Base-by-base conservation (phyloP, 2,329 filamentous ascomycete genomes). In the Trichoderma oligosporum region DNA sequence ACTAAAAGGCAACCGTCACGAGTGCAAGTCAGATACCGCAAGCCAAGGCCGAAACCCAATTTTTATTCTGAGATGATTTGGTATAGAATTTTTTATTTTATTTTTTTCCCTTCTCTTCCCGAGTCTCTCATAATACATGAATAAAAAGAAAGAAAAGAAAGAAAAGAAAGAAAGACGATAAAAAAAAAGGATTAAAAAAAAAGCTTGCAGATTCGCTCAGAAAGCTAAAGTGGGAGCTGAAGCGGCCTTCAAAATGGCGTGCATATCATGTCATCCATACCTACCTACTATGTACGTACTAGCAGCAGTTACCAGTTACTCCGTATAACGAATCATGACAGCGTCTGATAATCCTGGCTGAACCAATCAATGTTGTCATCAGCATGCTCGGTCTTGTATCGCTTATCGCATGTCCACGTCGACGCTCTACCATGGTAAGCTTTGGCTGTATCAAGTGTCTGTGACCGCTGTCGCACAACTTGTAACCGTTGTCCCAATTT, bases 31-130 rank as follows among this genome's bases (percentile, higher is more conserved):
- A 9, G 38, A 33, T n/a, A n/a, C 36, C 53, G 42, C 53, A 35
- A 33, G 33, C 53, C 33, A 42, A 20, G 14, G n/a, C 51, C 51
- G 42, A 56, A 56, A 16, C 52, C 52, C 52, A 56, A 56, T 46
- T 22, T 27, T 27, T 14, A 12, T 36, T 22, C 27, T 25, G 45
- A 29, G 6, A 31, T 31, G 27, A 11, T 11, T 6, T 31, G 27
- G 27, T 31, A 31, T 31, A 6, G 6, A 6, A 31, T 11, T 31
- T 31, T 39, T 39, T 39, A n/a, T 39, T 39, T n/a, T 7, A 39
- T 39, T n/a, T 39, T 7, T n/a, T 39, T 39, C 16, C 6, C 27
- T n/a, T n/a, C n/a, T n/a, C n/a, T n/a, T n/a, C n/a, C n/a, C n/a
- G n/a, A n/a, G n/a, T n/a, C n/a, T n/a, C n/a, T n/a, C n/a, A n/a